Conservation (phyloP, 495 filamentous ascomycete species). For the Talaromyces proteolyticus region DNA sequence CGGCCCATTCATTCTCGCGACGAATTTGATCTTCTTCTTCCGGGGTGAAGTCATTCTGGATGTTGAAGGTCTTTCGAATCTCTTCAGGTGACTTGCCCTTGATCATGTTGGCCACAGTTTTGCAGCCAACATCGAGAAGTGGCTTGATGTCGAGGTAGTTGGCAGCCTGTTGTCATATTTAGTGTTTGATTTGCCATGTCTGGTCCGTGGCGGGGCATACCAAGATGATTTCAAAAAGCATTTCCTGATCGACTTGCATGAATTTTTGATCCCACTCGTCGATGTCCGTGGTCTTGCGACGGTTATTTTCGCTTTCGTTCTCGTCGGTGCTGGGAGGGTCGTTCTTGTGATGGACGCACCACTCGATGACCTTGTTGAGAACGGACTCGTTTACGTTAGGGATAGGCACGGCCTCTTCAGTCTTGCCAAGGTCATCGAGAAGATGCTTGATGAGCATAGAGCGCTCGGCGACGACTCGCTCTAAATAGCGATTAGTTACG, state of each 20-base stretch:
- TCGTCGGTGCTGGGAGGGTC: constrained; percentile 80
- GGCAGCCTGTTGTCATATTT: constrained; percentile 39
- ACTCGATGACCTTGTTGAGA: constrained; percentile 91
- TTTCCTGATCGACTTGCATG: constrained; percentile 99
- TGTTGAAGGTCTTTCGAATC: constrained; percentile 73
- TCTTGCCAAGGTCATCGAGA: constrained; percentile 84
- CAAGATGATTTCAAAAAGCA: constrained; percentile 98
- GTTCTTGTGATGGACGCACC: constrained; percentile 89
- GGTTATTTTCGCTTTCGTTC: constrained; percentile 86
- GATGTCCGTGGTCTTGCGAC: constrained; percentile 98
- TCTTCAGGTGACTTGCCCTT: constrained; percentile 69
- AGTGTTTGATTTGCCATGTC: background rate
- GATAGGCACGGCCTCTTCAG: constrained; percentile 68
- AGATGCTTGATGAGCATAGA: constrained; percentile 96
- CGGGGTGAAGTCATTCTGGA: constrained; percentile 69
- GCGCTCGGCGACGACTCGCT: constrained; percentile 81
- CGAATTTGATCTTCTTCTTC: constrained; percentile 71
- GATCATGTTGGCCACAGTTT: constrained; percentile 69
- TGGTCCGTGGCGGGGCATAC: constrained; percentile 52
- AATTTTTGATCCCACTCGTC: constrained; percentile 99
- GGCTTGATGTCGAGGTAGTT: constrained; percentile 71
- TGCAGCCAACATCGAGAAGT: constrained; percentile 62
- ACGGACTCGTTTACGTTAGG: constrained; percentile 95
- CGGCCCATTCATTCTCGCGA: constrained; percentile 69
- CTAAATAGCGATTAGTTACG: constrained; percentile 34